Evolutionary conservation across 164 flowering plant species (phyloP).

Genomic region (Stephania japonica): DNA sequence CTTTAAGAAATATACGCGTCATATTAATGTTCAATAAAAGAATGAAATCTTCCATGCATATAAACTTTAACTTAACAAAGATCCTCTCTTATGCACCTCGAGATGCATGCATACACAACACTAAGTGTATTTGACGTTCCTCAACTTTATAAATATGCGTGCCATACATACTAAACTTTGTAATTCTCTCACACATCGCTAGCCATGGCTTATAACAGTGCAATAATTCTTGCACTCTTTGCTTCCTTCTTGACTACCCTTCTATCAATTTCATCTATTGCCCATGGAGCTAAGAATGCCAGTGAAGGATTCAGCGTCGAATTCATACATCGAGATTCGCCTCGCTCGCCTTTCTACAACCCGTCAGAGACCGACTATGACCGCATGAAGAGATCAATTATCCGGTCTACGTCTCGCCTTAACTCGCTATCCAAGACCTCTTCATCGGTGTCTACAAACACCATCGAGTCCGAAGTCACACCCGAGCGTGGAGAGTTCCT

Average conservation of each 20-base stretch:
- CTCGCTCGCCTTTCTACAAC: conserved; percentile 31
- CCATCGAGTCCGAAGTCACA: background rate
- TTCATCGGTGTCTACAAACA: background rate
- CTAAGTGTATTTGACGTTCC: too few species aligned
- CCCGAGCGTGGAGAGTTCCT: conserved; percentile 19
- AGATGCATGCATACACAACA: too few species aligned
- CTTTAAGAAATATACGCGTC: too few species aligned
- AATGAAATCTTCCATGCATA: too few species aligned
- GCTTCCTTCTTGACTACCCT: background rate
- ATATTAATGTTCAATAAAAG: too few species aligned
- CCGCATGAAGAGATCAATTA: conserved; percentile 14
- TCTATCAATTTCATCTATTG: background rate
- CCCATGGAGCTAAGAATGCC: background rate
- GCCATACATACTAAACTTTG: too few species aligned
- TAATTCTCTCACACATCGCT: background rate
- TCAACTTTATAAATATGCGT: too few species aligned
- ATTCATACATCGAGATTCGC: conserved; percentile 37
- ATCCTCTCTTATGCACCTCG: too few species aligned
- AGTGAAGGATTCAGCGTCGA: conserved; percentile 25
- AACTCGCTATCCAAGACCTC: conserved; percentile 1
- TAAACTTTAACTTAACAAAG: too few species aligned
- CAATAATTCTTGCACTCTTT: background rate
- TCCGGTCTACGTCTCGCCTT: conserved; percentile 22
- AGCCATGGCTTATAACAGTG: background rate
- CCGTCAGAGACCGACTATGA: conserved; percentile 12